phyloP scores from a whole-genome alignment of 352 stramenopile genomes.

The Pythium aristosporum region DNA sequence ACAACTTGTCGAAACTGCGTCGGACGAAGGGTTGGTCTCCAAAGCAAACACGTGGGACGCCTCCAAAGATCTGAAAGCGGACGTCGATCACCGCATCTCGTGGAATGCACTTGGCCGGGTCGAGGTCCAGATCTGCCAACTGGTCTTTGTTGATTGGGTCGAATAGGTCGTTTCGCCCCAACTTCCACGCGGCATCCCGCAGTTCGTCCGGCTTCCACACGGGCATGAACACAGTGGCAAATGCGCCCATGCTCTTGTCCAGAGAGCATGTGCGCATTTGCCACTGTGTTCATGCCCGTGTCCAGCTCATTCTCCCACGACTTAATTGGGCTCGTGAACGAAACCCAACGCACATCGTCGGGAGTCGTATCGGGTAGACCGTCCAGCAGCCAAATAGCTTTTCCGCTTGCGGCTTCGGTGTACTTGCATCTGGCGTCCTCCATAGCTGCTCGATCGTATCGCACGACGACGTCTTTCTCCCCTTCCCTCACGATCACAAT shows the following conservation, averaged over 20 bases:
- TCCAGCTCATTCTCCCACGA: not conserved
- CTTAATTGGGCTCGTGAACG: constrained; percentile 4
- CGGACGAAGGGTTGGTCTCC: not conserved
- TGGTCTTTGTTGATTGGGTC: no score
- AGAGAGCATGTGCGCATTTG: not conserved
- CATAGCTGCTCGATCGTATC: not conserved
- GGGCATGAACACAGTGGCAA: not conserved
- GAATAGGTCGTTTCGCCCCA: not conserved
- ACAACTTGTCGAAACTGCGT: not conserved
- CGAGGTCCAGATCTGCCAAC: not conserved
- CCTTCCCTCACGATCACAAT: not conserved
- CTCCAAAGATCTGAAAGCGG: constrained; percentile 4
- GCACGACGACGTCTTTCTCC: not conserved
- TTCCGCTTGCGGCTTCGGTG: not conserved
- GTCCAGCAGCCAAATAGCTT: not conserved
- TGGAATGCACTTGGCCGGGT: not conserved
- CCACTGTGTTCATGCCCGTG: constrained; percentile 1
- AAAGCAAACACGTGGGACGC: not conserved
- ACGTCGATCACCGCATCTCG: not conserved
- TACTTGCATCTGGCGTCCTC: not conserved
- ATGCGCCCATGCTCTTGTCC: not conserved
- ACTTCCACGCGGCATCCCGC: not conserved
- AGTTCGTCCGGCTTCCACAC: constrained; percentile 4
- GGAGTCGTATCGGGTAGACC: not conserved
- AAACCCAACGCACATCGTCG: not conserved